Base-by-base conservation (phyloP, 345 rosid genomes). In the Trapa incisa region DNA sequence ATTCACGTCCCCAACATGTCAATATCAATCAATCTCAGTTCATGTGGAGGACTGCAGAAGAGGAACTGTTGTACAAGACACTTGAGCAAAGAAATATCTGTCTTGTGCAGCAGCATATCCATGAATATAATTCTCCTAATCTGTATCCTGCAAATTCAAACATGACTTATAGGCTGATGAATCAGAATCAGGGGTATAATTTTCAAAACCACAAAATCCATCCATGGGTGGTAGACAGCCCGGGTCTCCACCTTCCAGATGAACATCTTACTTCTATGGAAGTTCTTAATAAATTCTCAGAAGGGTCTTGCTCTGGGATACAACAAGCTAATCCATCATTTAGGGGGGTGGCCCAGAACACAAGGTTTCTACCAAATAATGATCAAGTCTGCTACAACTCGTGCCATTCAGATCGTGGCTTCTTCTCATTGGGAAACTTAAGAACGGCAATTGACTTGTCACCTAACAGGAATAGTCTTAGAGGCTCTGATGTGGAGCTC, bases 21-120 rank as follows among this genome's bases (percentile, higher is more conserved):
- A 78, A 71, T 47, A 82, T 80, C n/a, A 78, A 71, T 47, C 83
- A 69, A 69, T 79, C 86, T 76, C 88, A 67, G 14, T 75, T 82
- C 58, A 69, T 54, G 41, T 79, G 80, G 83, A 79, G 75, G 71
- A 74, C 73, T 70, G 36, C 81, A 3, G 79, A 81, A 68, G 85
- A 81, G 75, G 89, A 82, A 37, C 82, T 75, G 60, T 76, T 67
- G 69, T 77, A 77, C 60, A 70, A 77, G 73, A 69, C 77, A 76
- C 78, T 72, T 56, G 81, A 78, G 70, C 87, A 83, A 61, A 33
- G 63, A 58, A 68, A 68, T 66, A 36, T 80, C 39, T 81, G 74
- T 70, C 72, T 76, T 61, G 85, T 81, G 78, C 84, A 80, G 73
- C 66, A 75, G 14, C 77, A 64, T 14, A 80, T 74, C 71, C 82